These are phyloP conservation scores for Fraxinus quadrangulata DNA, from an alignment of 257 asterid species.

Conservation along the genomic window DNA sequence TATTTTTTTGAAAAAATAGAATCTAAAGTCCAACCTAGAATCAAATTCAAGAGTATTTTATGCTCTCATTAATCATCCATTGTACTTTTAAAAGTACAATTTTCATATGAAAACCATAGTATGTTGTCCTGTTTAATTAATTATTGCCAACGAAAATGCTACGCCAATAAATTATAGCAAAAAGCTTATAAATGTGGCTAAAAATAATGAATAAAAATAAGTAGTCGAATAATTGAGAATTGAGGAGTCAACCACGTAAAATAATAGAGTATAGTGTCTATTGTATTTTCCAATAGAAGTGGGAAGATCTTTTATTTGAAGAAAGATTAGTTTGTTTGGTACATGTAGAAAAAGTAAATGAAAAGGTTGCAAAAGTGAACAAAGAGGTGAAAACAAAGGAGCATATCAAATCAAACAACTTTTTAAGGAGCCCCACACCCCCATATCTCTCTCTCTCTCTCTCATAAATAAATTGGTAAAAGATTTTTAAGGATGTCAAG, in stretches of 20 bases:
- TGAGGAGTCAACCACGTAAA: constrained; percentile 18
- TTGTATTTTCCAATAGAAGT: constrained; percentile 24
- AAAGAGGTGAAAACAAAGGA: constrained; percentile 31
- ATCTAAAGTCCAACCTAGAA: not conserved
- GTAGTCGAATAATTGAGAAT: constrained; percentile 4
- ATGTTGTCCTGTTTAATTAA: not conserved
- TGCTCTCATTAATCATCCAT: not conserved
- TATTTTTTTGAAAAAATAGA: no score
- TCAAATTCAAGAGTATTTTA: not conserved
- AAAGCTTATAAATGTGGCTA: not conserved
- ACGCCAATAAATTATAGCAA: constrained; percentile 2
- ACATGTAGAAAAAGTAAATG: constrained; percentile 21
- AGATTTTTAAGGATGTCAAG: not conserved
- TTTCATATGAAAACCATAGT: not conserved
- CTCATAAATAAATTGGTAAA: not conserved
- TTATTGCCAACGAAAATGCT: not conserved
- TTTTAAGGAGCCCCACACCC: constrained; percentile 30
- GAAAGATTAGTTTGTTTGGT: constrained; percentile 11
- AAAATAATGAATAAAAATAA: not conserved
- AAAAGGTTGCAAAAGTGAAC: constrained; percentile 28
- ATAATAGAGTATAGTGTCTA: constrained; percentile 2
- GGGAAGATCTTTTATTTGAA: constrained; percentile 32
- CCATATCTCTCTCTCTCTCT: not conserved
- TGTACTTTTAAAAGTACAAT: not conserved
- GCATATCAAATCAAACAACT: constrained; percentile 44